Evolutionary conservation across 768 basidiomycete genomes (phyloP), one percentile per base, ranked within the genome.

Genomic region (Mycena kentingensis): DNA sequence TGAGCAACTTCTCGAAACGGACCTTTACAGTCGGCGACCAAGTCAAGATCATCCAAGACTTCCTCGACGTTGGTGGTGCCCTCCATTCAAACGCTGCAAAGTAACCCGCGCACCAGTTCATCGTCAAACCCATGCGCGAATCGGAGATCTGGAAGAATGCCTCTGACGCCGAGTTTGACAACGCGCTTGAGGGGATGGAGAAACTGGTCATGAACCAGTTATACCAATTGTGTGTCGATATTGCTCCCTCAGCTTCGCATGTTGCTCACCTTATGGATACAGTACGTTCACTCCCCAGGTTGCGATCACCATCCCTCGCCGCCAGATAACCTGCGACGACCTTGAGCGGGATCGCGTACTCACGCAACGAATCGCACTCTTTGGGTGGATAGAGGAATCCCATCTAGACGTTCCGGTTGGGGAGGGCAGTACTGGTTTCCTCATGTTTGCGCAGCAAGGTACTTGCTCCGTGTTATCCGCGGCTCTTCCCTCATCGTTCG

Each of bases 151-250:
- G 94, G 95, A 83, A 82, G 64, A 83, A 84, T 52, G 81, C 81
- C 1, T 77, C 85, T 2, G 86, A 92, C 19, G 72, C 75, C 5
- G 94, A 98, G 68, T 98, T 99, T 59, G 97, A 98, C 48, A 95
- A 96, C 62, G 93, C 94, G 0, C 82, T 93, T 76, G 97, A 99
- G 70, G 95, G 94, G 46, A 98, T 98, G 93, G 97, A 99, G 77
- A 99, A 99, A 70, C 81, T 99, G 6, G 97, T 99, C 60, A 98
- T 99, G 97, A 99, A 98, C 63, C 78, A 93, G 46, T 73, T 98
- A 46, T 98, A 97, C 68, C 92, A 94, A 62, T 93, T 90, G 95
- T 98, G 56, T 65, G 89, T 83, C 13, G 42, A 24, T 12, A 35
- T 16, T 44, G 21, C 19, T 41, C 18, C 28, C 19, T 27, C 35